phyloP scores from a whole-genome alignment of 768 basidiomycete species.

The Boletus huronensis region DNA sequence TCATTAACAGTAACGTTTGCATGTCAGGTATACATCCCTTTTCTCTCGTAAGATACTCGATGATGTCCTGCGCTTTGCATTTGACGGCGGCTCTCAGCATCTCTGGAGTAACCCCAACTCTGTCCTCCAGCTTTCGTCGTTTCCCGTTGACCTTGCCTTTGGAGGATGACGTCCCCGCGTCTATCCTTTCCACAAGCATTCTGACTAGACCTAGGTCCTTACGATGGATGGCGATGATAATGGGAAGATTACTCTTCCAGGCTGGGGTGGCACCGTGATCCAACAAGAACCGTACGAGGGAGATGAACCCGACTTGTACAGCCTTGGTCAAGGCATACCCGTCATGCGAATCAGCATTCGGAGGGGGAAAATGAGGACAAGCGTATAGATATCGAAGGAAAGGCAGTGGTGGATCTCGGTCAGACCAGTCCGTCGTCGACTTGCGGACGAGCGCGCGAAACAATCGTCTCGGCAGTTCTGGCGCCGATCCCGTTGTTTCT shows the following conservation, averaged over 20 bases:
- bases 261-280: conserved; percentile 67
- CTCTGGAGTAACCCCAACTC: conserved; percentile 47
- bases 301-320: conserved; percentile 58
- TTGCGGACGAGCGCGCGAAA: conserved; percentile 51
- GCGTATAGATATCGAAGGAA: conserved; percentile 58
- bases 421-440: conserved; percentile 38
- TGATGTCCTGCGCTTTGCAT: conserved; percentile 63
- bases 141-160: conserved; percentile 34
- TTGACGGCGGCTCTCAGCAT: conserved; percentile 69
- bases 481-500: conserved; percentile 9
- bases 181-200: conserved; percentile 67
- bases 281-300: conserved; percentile 70
- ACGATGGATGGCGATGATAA: conserved; percentile 72
- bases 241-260: conserved; percentile 57
- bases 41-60: conserved; percentile 64
- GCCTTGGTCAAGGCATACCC: conserved; percentile 85
- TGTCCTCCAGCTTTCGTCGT: conserved; percentile 55
- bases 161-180: conserved; percentile 22
- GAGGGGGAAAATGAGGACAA: conserved; percentile 36
- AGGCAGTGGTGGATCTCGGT: conserved; percentile 55
- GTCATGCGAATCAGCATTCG: conserved; percentile 61
- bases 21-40: conserved; percentile 74
- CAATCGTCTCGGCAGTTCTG: conserved; percentile 62
- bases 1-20: conserved; percentile 50
- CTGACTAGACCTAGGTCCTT: conserved; percentile 66